Evolutionary conservation across 306 rosid species (phyloP), one percentile per base, ranked within the genome.

Genomic region (Lotus japonicus): DNA sequence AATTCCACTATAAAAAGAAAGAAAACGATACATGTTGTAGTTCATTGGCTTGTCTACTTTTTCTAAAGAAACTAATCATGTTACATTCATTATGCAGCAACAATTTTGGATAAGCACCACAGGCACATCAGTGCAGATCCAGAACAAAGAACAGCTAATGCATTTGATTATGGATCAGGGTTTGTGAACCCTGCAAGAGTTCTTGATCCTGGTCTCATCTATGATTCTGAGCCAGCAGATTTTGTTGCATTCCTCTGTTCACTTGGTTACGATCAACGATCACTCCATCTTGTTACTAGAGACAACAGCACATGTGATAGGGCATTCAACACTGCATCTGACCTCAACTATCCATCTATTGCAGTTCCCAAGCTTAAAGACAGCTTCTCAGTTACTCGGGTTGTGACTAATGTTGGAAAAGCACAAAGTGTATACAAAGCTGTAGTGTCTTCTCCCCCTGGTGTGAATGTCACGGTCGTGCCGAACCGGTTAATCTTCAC

Each of bases 81-180:
- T 26, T 17, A 17, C 74, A 26, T 55, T 70, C 7, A 41, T 56
- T 35, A 12, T 83, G 86, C 96, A 90, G 96, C 96, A 17, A 87
- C 83, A 70, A 46, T 86, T 74, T 68, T 90, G 57, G 94, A 90
- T 56, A 90, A 87, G 77, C 75, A 41, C 41, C 81, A 68, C 78
- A 81, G 72, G 62, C 91, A 87, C 33, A 84, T 90, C 64, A 60
- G 64, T 5, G 87, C 78, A 42, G 91, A 87, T 69, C 94, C 95
- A 7, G 88, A 76, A 39, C 72, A 74, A 73, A 80, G 78, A 84
- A 80, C 81, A 67, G 94, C 83, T 10, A 90, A 82, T 42, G 82
- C 96, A 44, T 90, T 90, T 75, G 95, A 90, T 53, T 90, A 82
- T 11, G 96, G 96, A 55, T 87, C 96, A 48, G 96, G 96, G 49